Percentiles rank a stretch among this genome's conserved stretches.
Evolutionary conservation across 345 rosid genomes (phyloP).

Genomic region (Linum trigynum): DNA sequence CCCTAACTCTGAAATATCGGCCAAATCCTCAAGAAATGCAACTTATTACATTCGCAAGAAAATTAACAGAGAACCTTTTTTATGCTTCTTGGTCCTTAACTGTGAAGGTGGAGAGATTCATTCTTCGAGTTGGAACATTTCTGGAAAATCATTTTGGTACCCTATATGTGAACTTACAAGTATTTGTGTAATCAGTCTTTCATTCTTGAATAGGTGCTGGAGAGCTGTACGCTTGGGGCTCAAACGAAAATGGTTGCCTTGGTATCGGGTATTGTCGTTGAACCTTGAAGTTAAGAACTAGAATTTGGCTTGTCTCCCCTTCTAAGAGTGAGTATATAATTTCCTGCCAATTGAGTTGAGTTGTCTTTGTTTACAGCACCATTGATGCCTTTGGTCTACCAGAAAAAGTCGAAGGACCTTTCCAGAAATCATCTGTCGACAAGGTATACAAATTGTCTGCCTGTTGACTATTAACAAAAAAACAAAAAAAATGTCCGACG

Average conservation of each 20-base stretch:
- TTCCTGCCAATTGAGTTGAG: neutral
- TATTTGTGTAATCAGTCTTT: slow-evolving; percentile 25
- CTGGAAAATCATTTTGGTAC: neutral
- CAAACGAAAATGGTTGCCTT: slow-evolving; percentile 93
- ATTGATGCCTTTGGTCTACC: slow-evolving; percentile 48
- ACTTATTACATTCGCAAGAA: too few relatives aligned
- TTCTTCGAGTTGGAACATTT: too few relatives aligned
- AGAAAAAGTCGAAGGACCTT: slow-evolving; percentile 70
- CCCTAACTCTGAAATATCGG: too few relatives aligned
- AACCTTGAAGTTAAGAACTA: slow-evolving; percentile 13
- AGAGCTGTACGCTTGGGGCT: slow-evolving; percentile 80
- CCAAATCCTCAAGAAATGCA: too few relatives aligned
- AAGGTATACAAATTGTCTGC: slow-evolving; percentile 33
- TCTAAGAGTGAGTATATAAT: neutral
- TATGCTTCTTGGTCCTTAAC: too few relatives aligned
- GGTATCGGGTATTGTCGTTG: slow-evolving; percentile 54
- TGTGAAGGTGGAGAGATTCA: too few relatives aligned
- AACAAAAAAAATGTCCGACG: neutral
- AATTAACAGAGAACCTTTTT: too few relatives aligned
- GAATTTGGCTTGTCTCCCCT: neutral
- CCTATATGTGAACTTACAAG: neutral
- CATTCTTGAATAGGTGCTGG: slow-evolving; percentile 46
- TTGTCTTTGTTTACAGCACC: slow-evolving; percentile 37
- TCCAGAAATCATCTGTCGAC: slow-evolving; percentile 43
- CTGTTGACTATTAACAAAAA: slow-evolving; percentile 3